A percentile compares a stretch with the other conserved stretches of the same genome.
These are phyloP conservation scores for Kwoniella heveanensis DNA, from an alignment of 768 basidiomycete genomes.

Conservation along the genomic window DNA sequence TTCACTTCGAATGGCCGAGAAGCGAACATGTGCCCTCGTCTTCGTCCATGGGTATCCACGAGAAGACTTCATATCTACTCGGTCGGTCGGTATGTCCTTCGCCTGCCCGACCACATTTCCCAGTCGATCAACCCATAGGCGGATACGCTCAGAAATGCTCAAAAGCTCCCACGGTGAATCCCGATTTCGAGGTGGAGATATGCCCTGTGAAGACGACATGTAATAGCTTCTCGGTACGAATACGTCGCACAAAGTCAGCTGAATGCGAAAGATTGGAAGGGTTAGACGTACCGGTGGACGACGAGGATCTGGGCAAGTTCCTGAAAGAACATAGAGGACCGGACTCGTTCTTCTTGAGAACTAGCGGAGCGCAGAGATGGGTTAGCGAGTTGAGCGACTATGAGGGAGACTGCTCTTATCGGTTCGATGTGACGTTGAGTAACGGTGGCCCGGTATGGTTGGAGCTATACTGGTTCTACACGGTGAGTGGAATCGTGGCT, in stretches of 20 bases:
- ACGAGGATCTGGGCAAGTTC: background rate
- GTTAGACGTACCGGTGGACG: background rate
- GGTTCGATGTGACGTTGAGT: constrained; percentile 25
- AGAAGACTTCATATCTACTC: constrained; percentile 1
- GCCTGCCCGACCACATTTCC: background rate
- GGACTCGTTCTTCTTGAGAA: constrained; percentile 16
- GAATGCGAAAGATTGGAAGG: background rate
- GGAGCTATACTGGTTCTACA: constrained; percentile 20
- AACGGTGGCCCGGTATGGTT: constrained; percentile 23
- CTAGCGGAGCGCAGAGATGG: constrained; percentile 22
- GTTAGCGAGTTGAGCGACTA: constrained; percentile 15
- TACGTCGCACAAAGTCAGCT: background rate
- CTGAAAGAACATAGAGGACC: constrained; percentile 12
- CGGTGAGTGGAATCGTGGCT: background rate
- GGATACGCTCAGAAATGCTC: constrained; percentile 1
- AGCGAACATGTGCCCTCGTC: background rate
- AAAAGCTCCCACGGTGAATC: background rate
- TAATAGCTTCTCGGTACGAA: constrained; percentile 8
- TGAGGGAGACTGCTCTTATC: constrained; percentile 16
- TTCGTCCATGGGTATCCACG: background rate
- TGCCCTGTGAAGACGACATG: constrained; percentile 5
- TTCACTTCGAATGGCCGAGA: constrained; percentile 3
- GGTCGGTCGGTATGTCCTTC: background rate
- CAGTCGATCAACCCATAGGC: background rate
- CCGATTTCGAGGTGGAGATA: constrained; percentile 1